phyloP scores from a whole-genome alignment of 192 early-diverging fungal species.

The Lobosporangium transversale region DNA sequence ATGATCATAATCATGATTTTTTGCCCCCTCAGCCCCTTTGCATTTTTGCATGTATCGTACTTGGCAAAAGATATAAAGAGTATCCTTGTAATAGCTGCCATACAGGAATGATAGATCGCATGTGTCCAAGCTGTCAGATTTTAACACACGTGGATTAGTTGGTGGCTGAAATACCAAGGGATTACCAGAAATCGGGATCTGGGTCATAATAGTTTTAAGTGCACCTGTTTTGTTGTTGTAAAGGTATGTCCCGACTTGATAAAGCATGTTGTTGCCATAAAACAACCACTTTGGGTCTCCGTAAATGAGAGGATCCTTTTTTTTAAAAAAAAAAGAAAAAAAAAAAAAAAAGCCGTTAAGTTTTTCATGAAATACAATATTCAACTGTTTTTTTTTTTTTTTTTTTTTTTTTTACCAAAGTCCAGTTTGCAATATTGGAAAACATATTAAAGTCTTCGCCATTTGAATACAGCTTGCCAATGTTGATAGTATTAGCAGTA shows the following conservation, averaged over 20 bases:
- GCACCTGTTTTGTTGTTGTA: constrained; percentile 30
- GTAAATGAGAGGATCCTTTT: constrained; percentile 9
- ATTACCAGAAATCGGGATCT: constrained; percentile 17
- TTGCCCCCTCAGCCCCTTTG: not conserved
- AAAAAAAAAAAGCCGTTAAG: not conserved
- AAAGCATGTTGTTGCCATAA: constrained; percentile 20
- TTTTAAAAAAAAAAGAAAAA: not conserved
- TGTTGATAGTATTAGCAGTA: not conserved
- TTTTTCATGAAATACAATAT: not conserved
- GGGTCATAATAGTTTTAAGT: constrained; percentile 10
- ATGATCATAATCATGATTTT: not conserved
- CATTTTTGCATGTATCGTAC: not conserved
- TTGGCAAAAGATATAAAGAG: constrained; percentile 27
- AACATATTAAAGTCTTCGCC: not conserved
- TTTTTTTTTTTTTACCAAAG: constrained; percentile 9
- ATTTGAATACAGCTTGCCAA: not conserved
- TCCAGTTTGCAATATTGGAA: constrained; percentile 11
- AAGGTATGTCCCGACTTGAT: constrained; percentile 20
- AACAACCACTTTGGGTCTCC: constrained; percentile 14
- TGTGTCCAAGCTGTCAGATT: not conserved
- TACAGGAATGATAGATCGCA: not conserved
- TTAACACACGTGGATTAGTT: not conserved
- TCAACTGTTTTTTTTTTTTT: not conserved
- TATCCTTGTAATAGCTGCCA: constrained; percentile 20
- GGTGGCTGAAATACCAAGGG: not conserved